A percentile compares a stretch with the other conserved stretches of the same genome.
Conservation (phyloP, 176 grass and related monocot species). For the Oryza coarctata region DNA sequence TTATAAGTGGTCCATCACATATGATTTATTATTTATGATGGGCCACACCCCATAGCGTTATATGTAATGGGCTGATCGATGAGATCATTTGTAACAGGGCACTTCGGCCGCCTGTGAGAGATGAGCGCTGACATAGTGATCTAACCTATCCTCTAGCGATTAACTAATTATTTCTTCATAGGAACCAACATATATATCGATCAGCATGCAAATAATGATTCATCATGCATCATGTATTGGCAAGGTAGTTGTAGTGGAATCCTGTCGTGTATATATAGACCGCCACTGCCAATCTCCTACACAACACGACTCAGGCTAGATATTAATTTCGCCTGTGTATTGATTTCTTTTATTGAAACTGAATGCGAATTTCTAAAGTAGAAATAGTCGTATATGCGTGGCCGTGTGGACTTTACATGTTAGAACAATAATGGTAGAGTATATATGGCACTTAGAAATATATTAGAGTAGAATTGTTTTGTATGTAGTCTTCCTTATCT, state of each 20-base stretch:
- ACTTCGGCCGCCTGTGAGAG: too few relatives aligned
- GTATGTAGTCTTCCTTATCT: too few relatives aligned
- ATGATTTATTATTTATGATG: too few relatives aligned
- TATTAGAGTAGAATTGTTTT: too few relatives aligned
- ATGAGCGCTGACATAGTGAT: too few relatives aligned
- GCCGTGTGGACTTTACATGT: slow-evolving; percentile 38
- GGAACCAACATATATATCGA: neutral
- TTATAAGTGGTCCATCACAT: too few relatives aligned
- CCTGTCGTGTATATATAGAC: neutral
- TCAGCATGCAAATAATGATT: neutral
- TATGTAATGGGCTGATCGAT: too few relatives aligned
- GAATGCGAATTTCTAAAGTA: slow-evolving; percentile 31
- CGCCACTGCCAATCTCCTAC: neutral
- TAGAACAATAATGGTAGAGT: neutral
- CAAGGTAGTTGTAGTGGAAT: slow-evolving; percentile 41
- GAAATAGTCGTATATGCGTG: slow-evolving; percentile 20
- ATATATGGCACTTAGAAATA: too few relatives aligned
- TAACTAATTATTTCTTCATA: neutral
- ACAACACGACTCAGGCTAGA: neutral
- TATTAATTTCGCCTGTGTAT: neutral
- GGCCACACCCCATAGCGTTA: too few relatives aligned
- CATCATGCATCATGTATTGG: neutral
- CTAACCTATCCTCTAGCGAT: neutral
- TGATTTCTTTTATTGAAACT: neutral
- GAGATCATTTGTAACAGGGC: too few relatives aligned